These are phyloP conservation scores for Podosphaera aphanis DNA, from an alignment of 2,329 filamentous ascomycete genomes.

Conservation along the genomic window DNA sequence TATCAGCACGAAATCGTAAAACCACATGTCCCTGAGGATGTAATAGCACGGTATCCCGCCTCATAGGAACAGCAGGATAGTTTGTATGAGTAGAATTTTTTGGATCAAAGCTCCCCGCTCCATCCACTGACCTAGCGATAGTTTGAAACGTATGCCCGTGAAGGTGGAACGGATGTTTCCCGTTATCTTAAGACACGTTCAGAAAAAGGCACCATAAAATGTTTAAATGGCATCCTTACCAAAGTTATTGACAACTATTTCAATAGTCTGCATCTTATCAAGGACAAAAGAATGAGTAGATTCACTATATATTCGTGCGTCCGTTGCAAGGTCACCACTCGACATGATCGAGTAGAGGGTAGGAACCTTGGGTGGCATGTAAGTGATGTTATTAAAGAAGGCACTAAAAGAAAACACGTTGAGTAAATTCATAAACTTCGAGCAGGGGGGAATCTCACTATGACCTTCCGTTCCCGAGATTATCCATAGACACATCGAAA, in stretches of 20 bases:
- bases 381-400: constrained; percentile 40
- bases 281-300: constrained; percentile 46
- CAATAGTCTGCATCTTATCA: constrained; percentile 39
- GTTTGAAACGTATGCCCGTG: constrained; percentile 58
- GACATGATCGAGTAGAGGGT: constrained; percentile 43
- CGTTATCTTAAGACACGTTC: constrained; percentile 22
- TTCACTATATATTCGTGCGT: constrained; percentile 39
- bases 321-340: constrained; percentile 25
- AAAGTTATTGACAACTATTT: constrained; percentile 57
- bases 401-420: constrained; percentile 15
- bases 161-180: constrained; percentile 52
- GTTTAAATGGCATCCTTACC: constrained; percentile 4
- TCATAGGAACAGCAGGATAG: constrained; percentile 33
- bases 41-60: constrained; percentile 44
- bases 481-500: constrained; percentile 41
- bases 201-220: background rate
- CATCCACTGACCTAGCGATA: constrained; percentile 33
- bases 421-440: background rate
- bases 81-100: constrained; percentile 21
- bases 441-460: constrained; percentile 24
- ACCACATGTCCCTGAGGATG: constrained; percentile 42
- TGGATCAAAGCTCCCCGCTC: constrained; percentile 29
- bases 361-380: constrained; percentile 39
- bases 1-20: constrained; percentile 42
- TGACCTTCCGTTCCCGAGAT: constrained; percentile 41